Conservation (phyloP, 73 alveolate genomes). For the Uronychia setigera region DNA sequence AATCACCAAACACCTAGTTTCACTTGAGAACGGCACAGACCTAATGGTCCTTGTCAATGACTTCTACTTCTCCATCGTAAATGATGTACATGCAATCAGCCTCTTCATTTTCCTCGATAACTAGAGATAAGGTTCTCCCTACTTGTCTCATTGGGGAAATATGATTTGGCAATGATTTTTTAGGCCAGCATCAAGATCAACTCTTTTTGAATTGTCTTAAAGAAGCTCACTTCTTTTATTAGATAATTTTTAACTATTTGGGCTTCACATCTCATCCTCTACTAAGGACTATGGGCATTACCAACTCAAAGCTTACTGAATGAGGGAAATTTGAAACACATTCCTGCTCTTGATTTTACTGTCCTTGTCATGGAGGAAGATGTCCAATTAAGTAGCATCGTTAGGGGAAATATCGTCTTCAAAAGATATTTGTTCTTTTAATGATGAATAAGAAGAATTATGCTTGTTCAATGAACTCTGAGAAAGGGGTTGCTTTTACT, state of each 20-base stretch:
- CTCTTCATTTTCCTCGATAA: not conserved
- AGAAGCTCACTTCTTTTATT: not conserved
- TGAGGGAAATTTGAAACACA: not conserved
- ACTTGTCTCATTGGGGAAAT: not conserved
- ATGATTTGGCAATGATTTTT: not conserved
- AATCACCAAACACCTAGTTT: not conserved
- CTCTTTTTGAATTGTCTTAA: not conserved
- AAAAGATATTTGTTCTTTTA: too few species aligned
- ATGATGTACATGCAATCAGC: not conserved
- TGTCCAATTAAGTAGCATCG: not conserved
- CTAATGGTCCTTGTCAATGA: not conserved
- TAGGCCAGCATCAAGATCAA: not conserved
- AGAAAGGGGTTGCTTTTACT: too few species aligned
- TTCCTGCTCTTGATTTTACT: not conserved
- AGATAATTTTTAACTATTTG: not conserved
- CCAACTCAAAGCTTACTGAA: conserved; percentile 3
- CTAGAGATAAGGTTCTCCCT: not conserved
- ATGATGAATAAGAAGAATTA: too few species aligned
- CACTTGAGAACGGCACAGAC: not conserved
- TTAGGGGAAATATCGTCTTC: not conserved
- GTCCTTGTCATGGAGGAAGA: not conserved
- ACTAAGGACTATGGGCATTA: not conserved
- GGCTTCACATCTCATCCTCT: not conserved
- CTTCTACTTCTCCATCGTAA: not conserved
- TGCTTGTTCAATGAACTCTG: too few species aligned